These are phyloP conservation scores for Trichopus zeylanicus DNA, from an alignment of 116 monocot species.

Conservation along the genomic window DNA sequence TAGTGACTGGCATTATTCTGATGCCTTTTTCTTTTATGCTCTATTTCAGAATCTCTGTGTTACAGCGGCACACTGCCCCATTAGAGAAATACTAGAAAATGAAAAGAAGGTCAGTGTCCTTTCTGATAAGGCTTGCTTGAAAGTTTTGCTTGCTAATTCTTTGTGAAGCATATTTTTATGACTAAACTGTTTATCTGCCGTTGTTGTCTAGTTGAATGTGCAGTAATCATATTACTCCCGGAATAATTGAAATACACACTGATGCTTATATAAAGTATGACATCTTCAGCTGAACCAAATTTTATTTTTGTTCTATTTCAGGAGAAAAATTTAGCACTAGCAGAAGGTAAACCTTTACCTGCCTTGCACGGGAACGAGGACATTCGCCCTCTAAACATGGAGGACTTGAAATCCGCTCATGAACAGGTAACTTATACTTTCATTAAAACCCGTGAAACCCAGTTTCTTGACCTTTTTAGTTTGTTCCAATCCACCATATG, in stretches of 20 bases:
- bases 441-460: background rate
- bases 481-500: background rate
- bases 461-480: background rate
- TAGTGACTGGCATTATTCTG: background rate
- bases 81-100: slow-evolving; percentile 87
- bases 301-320: slow-evolving; percentile 13
- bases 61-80: slow-evolving; percentile 90
- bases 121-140: background rate
- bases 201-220: background rate
- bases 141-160: background rate
- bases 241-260: too few relatives aligned
- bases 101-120: slow-evolving; percentile 66
- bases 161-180: background rate
- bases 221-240: background rate
- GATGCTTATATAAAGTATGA: background rate
- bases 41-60: slow-evolving; percentile 88
- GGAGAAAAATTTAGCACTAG: slow-evolving; percentile 53
- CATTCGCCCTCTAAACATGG: slow-evolving; percentile 59
- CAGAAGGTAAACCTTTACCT: slow-evolving; percentile 59
- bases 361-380: slow-evolving; percentile 43
- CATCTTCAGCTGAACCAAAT: background rate
- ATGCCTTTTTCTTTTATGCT: background rate
- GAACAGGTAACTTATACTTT: slow-evolving; percentile 49
- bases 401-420: slow-evolving; percentile 80
- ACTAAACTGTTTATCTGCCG: background rate